Evolutionary conservation across 108 stramenopile genomes (phyloP).

Genomic region (Hondaea fermentalgiana): DNA sequence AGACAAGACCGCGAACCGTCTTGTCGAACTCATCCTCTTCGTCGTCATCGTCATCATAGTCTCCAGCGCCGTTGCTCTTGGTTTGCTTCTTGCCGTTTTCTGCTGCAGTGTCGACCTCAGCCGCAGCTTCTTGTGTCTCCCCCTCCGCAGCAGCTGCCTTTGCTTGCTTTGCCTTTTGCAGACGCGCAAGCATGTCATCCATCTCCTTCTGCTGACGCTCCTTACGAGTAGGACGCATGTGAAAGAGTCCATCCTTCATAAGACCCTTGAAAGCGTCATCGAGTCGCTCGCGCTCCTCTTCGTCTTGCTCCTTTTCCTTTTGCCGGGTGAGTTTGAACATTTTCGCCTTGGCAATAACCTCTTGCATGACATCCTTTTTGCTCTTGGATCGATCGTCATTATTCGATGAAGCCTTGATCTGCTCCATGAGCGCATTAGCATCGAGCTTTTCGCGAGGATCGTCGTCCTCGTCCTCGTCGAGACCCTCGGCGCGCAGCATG

Average conservation of each 20-base stretch:
- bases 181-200: background rate
- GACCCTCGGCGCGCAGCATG: constrained; percentile 7
- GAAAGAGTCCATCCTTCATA: background rate
- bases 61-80: background rate
- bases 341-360: constrained; percentile 24
- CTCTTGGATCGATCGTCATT: background rate
- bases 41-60: background rate
- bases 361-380: constrained; percentile 23
- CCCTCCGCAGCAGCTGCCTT: background rate
- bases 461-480: constrained; percentile 16
- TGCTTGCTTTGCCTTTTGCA: background rate
- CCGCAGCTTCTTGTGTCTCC: no score
- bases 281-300: constrained; percentile 22
- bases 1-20: background rate
- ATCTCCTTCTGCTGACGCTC: background rate
- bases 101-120: background rate
- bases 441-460: constrained; percentile 9
- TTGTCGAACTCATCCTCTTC: constrained; percentile 21
- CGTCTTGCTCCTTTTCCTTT: constrained; percentile 22
- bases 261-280: constrained; percentile 20
- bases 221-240: background rate
- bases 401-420: background rate
- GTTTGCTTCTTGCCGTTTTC: background rate
- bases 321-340: constrained; percentile 23
- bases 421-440: background rate